Evolutionary conservation across 768 basidiomycete genomes (phyloP).

Genomic region (Paxillus ammoniavirescens): DNA sequence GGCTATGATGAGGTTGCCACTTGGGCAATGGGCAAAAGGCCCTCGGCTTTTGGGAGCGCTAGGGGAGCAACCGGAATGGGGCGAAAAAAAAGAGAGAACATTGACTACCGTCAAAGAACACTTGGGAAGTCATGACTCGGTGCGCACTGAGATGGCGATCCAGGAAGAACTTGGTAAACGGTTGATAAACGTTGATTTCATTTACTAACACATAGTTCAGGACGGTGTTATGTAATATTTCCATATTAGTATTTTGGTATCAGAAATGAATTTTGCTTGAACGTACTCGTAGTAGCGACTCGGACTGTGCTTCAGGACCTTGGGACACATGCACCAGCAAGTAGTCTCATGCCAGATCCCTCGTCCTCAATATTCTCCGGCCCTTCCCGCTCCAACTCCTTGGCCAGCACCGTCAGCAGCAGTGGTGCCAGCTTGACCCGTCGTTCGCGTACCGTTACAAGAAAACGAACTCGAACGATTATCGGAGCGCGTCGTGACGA

Average conservation of each 20-base stretch:
- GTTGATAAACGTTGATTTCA: too few species aligned
- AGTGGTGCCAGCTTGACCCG: slow-evolving; percentile 52
- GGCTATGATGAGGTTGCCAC: slow-evolving; percentile 86
- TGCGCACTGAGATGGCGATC: not conserved
- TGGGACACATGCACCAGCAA: slow-evolving; percentile 21
- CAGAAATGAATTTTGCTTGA: slow-evolving; percentile 17
- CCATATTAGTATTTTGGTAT: slow-evolving; percentile 15
- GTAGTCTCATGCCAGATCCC: slow-evolving; percentile 31
- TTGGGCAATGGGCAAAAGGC: slow-evolving; percentile 79
- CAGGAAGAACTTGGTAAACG: too few species aligned
- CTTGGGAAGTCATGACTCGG: slow-evolving; percentile 10
- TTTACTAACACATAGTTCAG: too few species aligned
- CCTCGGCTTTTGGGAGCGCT: slow-evolving; percentile 67
- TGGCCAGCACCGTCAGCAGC: slow-evolving; percentile 41
- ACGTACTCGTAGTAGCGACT: not conserved
- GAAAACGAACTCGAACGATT: slow-evolving; percentile 54
- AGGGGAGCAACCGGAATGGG: not conserved
- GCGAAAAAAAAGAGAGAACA: not conserved
- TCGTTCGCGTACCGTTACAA: slow-evolving; percentile 45
- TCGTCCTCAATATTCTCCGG: slow-evolving; percentile 25
- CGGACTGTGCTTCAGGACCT: slow-evolving; percentile 10
- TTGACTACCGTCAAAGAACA: slow-evolving; percentile 22
- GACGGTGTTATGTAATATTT: slow-evolving; percentile 28
- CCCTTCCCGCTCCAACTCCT: slow-evolving; percentile 34
- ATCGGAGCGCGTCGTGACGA: slow-evolving; percentile 32